Percentiles rank a stretch among this genome's conserved stretches.
phyloP scores from a whole-genome alignment of 495 filamentous ascomycete genomes.

The Hypoxylon fuscum region DNA sequence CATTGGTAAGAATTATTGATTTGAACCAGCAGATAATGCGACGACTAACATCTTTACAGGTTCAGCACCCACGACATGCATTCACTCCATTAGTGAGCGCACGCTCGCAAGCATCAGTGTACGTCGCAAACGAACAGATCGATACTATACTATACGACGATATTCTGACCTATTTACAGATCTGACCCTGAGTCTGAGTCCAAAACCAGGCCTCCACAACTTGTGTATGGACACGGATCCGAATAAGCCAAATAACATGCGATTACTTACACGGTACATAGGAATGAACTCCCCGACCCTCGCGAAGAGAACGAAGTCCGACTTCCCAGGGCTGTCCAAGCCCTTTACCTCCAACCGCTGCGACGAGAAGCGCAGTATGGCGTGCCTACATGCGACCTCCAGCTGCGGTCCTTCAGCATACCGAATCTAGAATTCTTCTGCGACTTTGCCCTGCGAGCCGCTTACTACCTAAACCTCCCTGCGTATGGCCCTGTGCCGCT shows the following conservation, averaged over 20 bases:
- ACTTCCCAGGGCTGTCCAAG: slow-evolving; percentile 79
- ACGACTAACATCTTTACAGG: slow-evolving; percentile 33
- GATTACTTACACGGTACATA: slow-evolving; percentile 26
- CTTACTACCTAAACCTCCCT: slow-evolving; percentile 90
- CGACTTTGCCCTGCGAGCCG: slow-evolving; percentile 93
- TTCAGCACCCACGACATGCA: slow-evolving; percentile 36
- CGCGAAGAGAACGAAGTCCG: slow-evolving; percentile 54
- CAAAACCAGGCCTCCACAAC: slow-evolving; percentile 15
- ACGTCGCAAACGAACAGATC: slow-evolving; percentile 9
- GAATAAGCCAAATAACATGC: neutral
- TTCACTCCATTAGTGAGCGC: slow-evolving; percentile 24
- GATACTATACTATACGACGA: neutral
- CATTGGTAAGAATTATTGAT: slow-evolving; percentile 40
- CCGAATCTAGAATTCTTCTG: slow-evolving; percentile 93
- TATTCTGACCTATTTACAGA: slow-evolving; percentile 9
- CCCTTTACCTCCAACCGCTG: slow-evolving; percentile 84
- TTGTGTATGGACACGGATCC: slow-evolving; percentile 28
- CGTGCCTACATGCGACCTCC: slow-evolving; percentile 86
- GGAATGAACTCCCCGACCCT: slow-evolving; percentile 40
- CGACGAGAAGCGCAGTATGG: slow-evolving; percentile 76
- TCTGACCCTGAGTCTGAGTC: neutral
- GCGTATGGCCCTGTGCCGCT: slow-evolving; percentile 90
- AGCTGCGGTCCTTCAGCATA: slow-evolving; percentile 89
- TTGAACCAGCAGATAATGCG: too few relatives aligned
- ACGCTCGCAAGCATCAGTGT: slow-evolving; percentile 37